Base-by-base conservation (phyloP, 495 filamentous ascomycete genomes). In the Endocarpon pusillum region DNA sequence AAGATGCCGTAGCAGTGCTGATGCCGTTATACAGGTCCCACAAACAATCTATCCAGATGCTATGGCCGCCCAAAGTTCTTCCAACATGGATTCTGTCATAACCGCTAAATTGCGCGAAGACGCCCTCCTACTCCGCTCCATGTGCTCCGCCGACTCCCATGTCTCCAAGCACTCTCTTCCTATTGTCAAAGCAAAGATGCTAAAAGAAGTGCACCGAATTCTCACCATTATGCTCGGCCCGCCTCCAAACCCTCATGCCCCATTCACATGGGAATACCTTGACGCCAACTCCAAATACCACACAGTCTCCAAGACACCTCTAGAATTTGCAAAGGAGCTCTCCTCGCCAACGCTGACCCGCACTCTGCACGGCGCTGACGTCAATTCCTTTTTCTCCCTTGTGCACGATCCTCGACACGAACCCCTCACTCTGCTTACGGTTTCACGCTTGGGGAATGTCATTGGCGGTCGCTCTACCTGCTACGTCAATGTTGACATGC, bases 21-120 rank as follows among this genome's bases (percentile, higher is more conserved):
- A n/a, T n/a, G n/a, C n/a, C n/a, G n/a, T n/a, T n/a, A n/a, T n/a
- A n/a, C n/a, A n/a, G n/a, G n/a, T 87, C 1, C 83, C 83, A 19
- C 80, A 89, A 50, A 52, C 58, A 0, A 53, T 91, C 3, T 91
- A 86, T 41, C 82, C 83, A 0, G 83, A 93, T 47, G 67, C 62
- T 25, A 84, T 64, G 59, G 81, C 80, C 41, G 80, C 83, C 4
- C 66, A 67, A 58, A 69, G 72, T 34, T 79, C 75, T 34, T 46
- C 55, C 8, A 59, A 64, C 21, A 75, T 91, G 63, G 78, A 81
- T 52, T 67, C 58, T 44, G 58, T 93, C 38, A 61, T 93, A 33
- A 84, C 81, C 1, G 79, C 71, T 15, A 93, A 93, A 52, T 64
- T 93, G n/a, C 76, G 83, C 17, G 83, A 92, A 54, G 71, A 81